These are phyloP conservation scores for Cerrena zonata DNA, from an alignment of 1,284 basidiomycete species.

Conservation along the genomic window DNA sequence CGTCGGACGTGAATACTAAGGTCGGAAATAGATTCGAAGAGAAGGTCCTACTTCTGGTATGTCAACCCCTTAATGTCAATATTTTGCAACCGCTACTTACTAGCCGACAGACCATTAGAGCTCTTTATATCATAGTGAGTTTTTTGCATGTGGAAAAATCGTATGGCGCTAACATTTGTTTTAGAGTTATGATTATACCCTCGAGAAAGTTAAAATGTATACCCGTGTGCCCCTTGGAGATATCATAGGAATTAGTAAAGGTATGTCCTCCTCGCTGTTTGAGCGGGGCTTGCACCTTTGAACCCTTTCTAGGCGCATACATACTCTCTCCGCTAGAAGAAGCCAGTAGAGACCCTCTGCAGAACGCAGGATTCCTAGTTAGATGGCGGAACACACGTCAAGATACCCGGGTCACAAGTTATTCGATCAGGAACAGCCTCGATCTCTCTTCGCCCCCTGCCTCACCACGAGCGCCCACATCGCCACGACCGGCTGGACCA, in stretches of 20 bases:
- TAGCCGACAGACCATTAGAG: conserved; percentile 45
- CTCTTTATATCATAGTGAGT: conserved; percentile 64
- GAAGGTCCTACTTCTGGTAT: conserved; percentile 82
- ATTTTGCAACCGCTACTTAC: conserved; percentile 8
- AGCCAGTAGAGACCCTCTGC: conserved; percentile 75
- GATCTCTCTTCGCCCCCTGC: conserved; percentile 20
- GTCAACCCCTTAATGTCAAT: conserved; percentile 25
- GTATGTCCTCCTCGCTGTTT: conserved; percentile 39
- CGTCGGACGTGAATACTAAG: conserved; percentile 67
- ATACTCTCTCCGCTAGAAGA: conserved; percentile 88
- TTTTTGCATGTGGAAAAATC: not conserved
- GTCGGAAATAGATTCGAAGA: conserved; percentile 83
- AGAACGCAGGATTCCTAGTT: conserved; percentile 83
- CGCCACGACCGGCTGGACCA: conserved; percentile 7
- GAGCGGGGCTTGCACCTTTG: too few species aligned
- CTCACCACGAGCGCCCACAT: conserved; percentile 9
- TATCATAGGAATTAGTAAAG: conserved; percentile 79
- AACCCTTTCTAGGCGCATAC: conserved; percentile 62
- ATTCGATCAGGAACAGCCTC: conserved; percentile 72
- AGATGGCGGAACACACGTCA: conserved; percentile 64
- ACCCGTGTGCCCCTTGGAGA: conserved; percentile 83
- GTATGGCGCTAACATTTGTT: conserved; percentile 4
- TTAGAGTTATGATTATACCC: conserved; percentile 83
- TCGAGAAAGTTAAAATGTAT: conserved; percentile 86
- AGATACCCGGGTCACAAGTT: conserved; percentile 71